Percentiles rank a stretch among this genome's conserved stretches.
These are phyloP conservation scores for Capsella bursapastoris DNA, from an alignment of 345 rosid species.

Conservation along the genomic window DNA sequence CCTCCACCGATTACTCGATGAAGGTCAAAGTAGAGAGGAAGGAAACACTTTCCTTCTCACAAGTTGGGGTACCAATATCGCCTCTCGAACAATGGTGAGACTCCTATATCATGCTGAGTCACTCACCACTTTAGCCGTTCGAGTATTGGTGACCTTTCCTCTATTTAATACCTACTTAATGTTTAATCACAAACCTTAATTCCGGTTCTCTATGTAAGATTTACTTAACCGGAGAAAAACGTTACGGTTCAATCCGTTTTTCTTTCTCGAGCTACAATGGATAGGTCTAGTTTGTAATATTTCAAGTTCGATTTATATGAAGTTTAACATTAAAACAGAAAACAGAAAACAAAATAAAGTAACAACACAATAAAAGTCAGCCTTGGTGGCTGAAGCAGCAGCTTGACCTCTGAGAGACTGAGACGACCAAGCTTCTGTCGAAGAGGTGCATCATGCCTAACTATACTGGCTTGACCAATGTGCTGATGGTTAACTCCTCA, in stretches of 20 bases:
- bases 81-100: neutral
- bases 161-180: neutral
- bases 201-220: no score
- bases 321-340: no score
- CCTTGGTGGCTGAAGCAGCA: constrained; percentile 66
- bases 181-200: neutral
- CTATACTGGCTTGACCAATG: constrained; percentile 70
- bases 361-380: constrained; percentile 30
- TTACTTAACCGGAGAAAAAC: no score
- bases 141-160: neutral
- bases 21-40: neutral
- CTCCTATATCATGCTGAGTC: neutral
- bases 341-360: no score
- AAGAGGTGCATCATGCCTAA: constrained; percentile 66
- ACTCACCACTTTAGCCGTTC: neutral
- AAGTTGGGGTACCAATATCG: neutral
- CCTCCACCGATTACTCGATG: neutral
- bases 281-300: no score
- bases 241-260: no score
- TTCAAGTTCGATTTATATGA: no score
- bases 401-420: constrained; percentile 74
- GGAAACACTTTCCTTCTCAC: neutral
- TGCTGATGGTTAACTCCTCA: constrained; percentile 87
- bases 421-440: constrained; percentile 81
- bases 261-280: no score